A percentile compares a stretch with the other conserved stretches of the same genome.
These are phyloP conservation scores for Erigeron philadelphicus DNA, from an alignment of 140 eudicot species.

Conservation along the genomic window DNA sequence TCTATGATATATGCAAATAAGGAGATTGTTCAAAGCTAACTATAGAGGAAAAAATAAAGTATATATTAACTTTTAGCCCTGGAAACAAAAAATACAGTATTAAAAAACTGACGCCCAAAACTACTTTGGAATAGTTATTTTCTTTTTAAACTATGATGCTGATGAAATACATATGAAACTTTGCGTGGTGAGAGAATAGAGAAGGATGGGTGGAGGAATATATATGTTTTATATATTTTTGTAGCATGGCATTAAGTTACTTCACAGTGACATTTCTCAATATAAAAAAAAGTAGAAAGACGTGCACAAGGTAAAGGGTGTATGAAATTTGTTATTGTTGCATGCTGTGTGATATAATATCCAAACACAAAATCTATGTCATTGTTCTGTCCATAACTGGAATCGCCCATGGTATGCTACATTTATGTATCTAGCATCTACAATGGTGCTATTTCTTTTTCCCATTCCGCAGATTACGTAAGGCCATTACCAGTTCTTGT, in stretches of 20 bases:
- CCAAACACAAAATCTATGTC: constrained; percentile 21
- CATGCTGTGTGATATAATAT: constrained; percentile 27
- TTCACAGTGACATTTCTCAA: too few relatives aligned
- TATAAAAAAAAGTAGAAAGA: neutral
- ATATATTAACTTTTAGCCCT: neutral
- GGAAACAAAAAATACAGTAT: neutral
- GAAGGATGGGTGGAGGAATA: too few relatives aligned
- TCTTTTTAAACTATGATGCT: neutral
- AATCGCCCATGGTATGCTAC: constrained; percentile 18
- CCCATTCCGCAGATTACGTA: constrained; percentile 68
- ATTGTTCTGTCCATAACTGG: constrained; percentile 26
- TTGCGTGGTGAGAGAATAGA: too few relatives aligned
- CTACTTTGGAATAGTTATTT: constrained; percentile 10
- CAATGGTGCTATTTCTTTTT: constrained; percentile 42
- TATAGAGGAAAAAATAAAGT: neutral
- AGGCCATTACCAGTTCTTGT: constrained; percentile 82
- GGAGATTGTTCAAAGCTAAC: neutral
- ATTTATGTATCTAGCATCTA: constrained; percentile 17
- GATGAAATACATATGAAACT: neutral
- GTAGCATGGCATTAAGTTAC: too few relatives aligned
- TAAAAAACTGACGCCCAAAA: neutral
- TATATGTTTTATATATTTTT: too few relatives aligned
- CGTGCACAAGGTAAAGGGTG: neutral
- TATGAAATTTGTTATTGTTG: constrained; percentile 26
- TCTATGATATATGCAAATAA: neutral